Conservation (phyloP, 2,329 filamentous ascomycete genomes). For the Claviceps pazoutovae region DNA sequence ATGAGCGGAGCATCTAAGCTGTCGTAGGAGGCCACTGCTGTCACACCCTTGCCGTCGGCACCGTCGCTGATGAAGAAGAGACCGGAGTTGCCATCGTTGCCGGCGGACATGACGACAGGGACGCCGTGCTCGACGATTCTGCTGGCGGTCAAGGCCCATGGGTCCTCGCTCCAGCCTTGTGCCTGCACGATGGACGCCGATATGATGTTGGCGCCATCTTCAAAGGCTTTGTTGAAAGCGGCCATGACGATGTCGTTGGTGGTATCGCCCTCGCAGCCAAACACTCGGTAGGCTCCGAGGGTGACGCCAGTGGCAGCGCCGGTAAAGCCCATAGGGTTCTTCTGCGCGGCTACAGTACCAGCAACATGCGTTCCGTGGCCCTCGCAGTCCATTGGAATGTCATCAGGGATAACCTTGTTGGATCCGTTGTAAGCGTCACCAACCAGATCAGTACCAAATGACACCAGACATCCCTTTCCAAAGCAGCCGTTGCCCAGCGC, state of each 20-base stretch:
- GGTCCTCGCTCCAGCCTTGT: slow-evolving; percentile 15
- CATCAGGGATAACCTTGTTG: slow-evolving; percentile 19
- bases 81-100: slow-evolving; percentile 28
- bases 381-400: slow-evolving; percentile 24
- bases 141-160: slow-evolving; percentile 22
- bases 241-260: slow-evolving; percentile 24
- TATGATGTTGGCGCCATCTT: slow-evolving; percentile 25
- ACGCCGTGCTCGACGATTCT: slow-evolving; percentile 30
- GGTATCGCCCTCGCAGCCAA: slow-evolving; percentile 18
- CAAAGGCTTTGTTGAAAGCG: slow-evolving; percentile 25
- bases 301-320: slow-evolving; percentile 26
- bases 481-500: slow-evolving; percentile 37
- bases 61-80: slow-evolving; percentile 26
- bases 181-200: no score
- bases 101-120: slow-evolving; percentile 26
- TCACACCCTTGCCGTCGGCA: slow-evolving; percentile 25
- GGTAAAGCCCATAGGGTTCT: slow-evolving; percentile 21
- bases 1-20: slow-evolving; percentile 26
- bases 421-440: slow-evolving; percentile 21
- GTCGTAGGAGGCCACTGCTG: slow-evolving; percentile 29
- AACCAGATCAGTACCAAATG: slow-evolving; percentile 28
- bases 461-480: slow-evolving; percentile 29
- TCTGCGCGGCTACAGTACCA: slow-evolving; percentile 30
- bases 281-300: slow-evolving; percentile 24
- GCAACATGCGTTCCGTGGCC: slow-evolving; percentile 32